These are phyloP conservation scores for Tetrahymena malaccensis DNA, from an alignment of 73 alveolate species.

Conservation along the genomic window DNA sequence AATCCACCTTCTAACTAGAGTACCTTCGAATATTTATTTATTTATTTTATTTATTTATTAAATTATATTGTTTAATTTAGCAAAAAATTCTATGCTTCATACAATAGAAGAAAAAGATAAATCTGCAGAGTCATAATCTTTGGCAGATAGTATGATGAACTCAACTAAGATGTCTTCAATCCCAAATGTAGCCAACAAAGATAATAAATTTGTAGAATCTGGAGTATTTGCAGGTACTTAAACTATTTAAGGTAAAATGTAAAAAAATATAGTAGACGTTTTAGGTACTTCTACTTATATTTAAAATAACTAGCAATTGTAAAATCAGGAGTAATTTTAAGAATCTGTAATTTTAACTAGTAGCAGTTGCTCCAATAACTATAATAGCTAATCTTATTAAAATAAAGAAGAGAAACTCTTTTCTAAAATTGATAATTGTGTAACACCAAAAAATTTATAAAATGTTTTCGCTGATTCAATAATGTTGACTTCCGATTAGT, in stretches of 20 bases:
- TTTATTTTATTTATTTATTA: not conserved
- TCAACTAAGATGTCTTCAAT: not conserved
- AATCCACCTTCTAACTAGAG: not conserved
- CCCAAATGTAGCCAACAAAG: not conserved
- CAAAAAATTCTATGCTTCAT: not conserved
- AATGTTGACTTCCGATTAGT: not conserved
- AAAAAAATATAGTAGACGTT: not conserved
- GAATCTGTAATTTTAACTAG: not conserved
- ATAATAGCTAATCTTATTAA: not conserved
- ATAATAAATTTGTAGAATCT: not conserved
- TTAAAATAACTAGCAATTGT: not conserved
- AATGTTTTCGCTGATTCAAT: not conserved
- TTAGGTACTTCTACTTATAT: not conserved
- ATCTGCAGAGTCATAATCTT: not conserved
- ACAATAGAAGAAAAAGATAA: not conserved
- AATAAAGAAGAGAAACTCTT: not conserved
- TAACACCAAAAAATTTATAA: not conserved
- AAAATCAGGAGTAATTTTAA: not conserved
- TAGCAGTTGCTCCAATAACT: not conserved
- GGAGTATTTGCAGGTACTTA: not conserved
- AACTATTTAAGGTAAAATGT: not conserved
- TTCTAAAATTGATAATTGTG: not conserved
- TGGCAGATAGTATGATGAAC: not conserved
- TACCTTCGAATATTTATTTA: not conserved
- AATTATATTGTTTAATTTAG: not conserved